These are phyloP conservation scores for Ustulina deusta DNA, from an alignment of 2,329 filamentous ascomycete species.

Conservation along the genomic window DNA sequence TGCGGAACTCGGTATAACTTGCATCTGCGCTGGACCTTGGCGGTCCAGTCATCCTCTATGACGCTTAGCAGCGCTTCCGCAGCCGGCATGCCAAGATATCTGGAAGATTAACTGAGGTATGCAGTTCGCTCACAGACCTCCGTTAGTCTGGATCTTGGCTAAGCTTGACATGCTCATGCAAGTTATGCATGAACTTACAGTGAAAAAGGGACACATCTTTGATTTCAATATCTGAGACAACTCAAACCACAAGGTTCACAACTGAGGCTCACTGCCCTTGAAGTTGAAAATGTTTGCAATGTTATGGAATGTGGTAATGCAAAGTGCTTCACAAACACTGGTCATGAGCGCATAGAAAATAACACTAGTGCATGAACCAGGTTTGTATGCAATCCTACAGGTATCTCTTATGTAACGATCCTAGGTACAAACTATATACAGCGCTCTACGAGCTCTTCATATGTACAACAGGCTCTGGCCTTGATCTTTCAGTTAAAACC, in stretches of 20 bases:
- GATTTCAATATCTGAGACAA: background rate
- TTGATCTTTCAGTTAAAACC: conserved; percentile 1
- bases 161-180: background rate
- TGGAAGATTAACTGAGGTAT: background rate
- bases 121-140: background rate
- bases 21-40: conserved; percentile 2
- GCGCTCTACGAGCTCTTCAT: background rate
- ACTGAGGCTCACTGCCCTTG: background rate
- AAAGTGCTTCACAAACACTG: background rate
- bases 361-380: too few species aligned
- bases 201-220: background rate
- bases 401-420: background rate
- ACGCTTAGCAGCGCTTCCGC: conserved; percentile 12
- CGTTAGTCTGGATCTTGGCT: background rate
- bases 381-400: background rate
- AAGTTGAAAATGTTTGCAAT: background rate
- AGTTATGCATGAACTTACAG: background rate
- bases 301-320: background rate
- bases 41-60: background rate
- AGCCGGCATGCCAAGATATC: conserved; percentile 16
- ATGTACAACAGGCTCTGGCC: background rate
- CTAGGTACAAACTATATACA: conserved; percentile 49
- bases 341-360: background rate
- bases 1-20: conserved; percentile 9
- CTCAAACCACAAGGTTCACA: background rate